phyloP scores from a whole-genome alignment of 371 early-diverging fungal genomes.

The Neoconidiobolus thromboides region DNA sequence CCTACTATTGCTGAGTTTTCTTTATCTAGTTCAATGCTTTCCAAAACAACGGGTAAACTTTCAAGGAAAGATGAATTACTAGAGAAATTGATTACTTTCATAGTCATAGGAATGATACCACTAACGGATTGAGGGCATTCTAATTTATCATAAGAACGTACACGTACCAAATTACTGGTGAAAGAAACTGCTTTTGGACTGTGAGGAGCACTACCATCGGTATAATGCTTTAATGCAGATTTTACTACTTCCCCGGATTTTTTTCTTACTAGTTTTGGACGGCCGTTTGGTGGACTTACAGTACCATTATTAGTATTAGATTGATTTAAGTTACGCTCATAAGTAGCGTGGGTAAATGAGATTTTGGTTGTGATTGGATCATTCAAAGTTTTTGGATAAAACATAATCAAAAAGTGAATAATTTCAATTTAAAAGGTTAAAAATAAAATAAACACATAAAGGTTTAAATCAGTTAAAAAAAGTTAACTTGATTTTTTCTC shows the following conservation, averaged over 20 bases:
- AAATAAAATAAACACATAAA: too few relatives aligned
- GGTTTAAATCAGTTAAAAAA: too few relatives aligned
- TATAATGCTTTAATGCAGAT: not conserved
- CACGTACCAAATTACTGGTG: not conserved
- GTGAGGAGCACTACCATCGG: not conserved
- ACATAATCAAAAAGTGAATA: too few relatives aligned
- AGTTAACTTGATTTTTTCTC: too few relatives aligned
- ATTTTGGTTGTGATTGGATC: too few relatives aligned
- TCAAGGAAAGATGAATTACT: not conserved
- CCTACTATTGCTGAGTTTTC: not conserved
- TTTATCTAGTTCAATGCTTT: not conserved
- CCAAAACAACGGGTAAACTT: not conserved
- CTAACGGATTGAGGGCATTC: constrained; percentile 6
- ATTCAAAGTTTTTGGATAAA: too few relatives aligned
- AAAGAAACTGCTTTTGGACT: constrained; percentile 3
- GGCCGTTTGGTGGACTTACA: not conserved
- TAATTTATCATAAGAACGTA: not conserved
- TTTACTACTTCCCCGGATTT: constrained; percentile 8
- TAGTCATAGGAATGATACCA: not conserved
- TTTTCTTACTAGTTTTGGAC: constrained; percentile 3
- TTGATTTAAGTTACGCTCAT: too few relatives aligned
- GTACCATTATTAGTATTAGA: too few relatives aligned
- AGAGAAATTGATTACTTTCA: not conserved
- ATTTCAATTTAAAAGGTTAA: too few relatives aligned
- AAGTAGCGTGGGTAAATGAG: too few relatives aligned